Conservation (phyloP, 176 grass and related monocot genomes). For the Oryza nivara region DNA sequence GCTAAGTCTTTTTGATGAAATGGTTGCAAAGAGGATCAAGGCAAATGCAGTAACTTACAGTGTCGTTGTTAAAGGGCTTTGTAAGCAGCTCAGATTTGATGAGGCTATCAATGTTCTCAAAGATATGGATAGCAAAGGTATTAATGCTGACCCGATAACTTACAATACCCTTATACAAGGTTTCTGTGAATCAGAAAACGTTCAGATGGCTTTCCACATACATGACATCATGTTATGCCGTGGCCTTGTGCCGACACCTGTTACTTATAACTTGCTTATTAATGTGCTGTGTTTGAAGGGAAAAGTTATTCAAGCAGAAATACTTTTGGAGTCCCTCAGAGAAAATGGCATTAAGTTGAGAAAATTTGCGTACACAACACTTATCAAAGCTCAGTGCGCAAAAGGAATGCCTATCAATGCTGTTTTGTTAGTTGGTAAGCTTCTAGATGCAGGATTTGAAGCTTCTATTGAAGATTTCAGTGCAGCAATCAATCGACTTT, state of each 20-base stretch:
- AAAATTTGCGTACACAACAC: slow-evolving; percentile 79
- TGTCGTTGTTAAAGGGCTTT: slow-evolving; percentile 87
- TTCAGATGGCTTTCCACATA: slow-evolving; percentile 54
- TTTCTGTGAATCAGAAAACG: slow-evolving; percentile 54
- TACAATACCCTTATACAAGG: slow-evolving; percentile 88
- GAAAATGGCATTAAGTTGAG: slow-evolving; percentile 56
- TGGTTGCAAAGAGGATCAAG: slow-evolving; percentile 60
- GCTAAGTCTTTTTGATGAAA: slow-evolving; percentile 65
- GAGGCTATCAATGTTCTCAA: slow-evolving; percentile 64
- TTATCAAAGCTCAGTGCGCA: slow-evolving; percentile 83
- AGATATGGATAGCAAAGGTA: slow-evolving; percentile 55
- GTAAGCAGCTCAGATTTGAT: slow-evolving; percentile 62
- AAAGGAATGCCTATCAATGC: slow-evolving; percentile 65
- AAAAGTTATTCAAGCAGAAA: slow-evolving; percentile 66
- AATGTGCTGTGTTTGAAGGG: slow-evolving; percentile 69
- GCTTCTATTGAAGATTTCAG: slow-evolving; percentile 77
- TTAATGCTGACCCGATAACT: slow-evolving; percentile 61
- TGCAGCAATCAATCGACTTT: slow-evolving; percentile 81
- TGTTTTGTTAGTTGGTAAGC: slow-evolving; percentile 50
- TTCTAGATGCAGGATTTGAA: slow-evolving; percentile 70
- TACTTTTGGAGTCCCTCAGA: slow-evolving; percentile 55
- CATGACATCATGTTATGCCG: slow-evolving; percentile 56
- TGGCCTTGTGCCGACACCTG: slow-evolving; percentile 49
- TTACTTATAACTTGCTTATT: slow-evolving; percentile 86
- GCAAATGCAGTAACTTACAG: slow-evolving; percentile 70